Evolutionary conservation across 2,329 filamentous ascomycete species (phyloP), one percentile per base, ranked within the genome.

Genomic region (Epichloe glyceriae): DNA sequence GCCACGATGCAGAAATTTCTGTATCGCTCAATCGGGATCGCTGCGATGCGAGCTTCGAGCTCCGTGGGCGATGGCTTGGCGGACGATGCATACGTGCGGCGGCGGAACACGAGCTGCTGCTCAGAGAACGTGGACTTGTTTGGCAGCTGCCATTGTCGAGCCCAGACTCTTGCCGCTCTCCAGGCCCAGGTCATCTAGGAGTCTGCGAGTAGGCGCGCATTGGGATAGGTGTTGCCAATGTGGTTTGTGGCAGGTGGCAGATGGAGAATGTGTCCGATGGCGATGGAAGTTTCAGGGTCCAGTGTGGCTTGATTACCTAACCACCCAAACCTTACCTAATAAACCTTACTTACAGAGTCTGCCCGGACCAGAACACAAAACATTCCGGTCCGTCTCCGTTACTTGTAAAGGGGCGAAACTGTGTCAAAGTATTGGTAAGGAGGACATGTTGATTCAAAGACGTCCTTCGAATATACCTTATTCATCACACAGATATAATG

Each of bases 1-100:
- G 93, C 93, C 48, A 98, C 91, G 62, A 98, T 97, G 69, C 93
- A 98, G 67, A 98, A 98, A 68, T 98, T 98, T 55, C 93, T 85
- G 58, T 82, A 91, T 19, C 86, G 79, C 52, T 85, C 80, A 60
- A 90, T 84, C 2, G 86, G 86, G 50, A 91, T 90, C 5, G 79
- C 80, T 15, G 81, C 73, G 53, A 91, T 89, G 56, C 81, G 76
- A 12, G 60, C 59, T 39, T 70, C 67, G 37, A 70, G 62, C 50
- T 69, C 60, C 5, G 61, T 53, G 4, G 67, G 59, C 8, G 62
- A 60, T 5, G 62, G 50, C 47, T 69, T 70, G 5, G 61, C 40
- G 7, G 53, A 30, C 2, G 53, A 52, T 26, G 56, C 55, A 34
- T 49, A 52, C 10, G 51, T 47, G 46, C 56, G 56, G 46, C 56